Evolutionary conservation across 257 asterid genomes (phyloP).

Genomic region (Cinchona pubescens): DNA sequence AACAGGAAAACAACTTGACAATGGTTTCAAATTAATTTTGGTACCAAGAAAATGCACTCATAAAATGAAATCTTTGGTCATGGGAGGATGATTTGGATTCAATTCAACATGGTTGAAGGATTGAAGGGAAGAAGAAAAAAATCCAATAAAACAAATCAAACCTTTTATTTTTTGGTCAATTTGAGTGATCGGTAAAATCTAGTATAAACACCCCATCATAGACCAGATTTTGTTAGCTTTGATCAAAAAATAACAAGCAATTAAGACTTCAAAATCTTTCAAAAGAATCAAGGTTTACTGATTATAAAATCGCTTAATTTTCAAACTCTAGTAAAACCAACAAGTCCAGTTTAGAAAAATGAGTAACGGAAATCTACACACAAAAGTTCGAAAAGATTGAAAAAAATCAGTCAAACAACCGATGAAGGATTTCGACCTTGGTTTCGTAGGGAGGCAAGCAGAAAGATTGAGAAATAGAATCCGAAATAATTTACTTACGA

Average conservation of each 20-base stretch:
- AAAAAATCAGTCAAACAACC: not conserved
- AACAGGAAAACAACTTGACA: too few species aligned
- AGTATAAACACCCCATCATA: slow-evolving; percentile 6
- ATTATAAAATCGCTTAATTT: slow-evolving; percentile 41
- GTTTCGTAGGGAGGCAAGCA: too few species aligned
- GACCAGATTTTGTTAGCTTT: slow-evolving; percentile 41
- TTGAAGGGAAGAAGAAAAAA: slow-evolving; percentile 6
- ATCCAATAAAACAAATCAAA: slow-evolving; percentile 31
- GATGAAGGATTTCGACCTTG: too few species aligned
- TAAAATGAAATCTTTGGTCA: slow-evolving; percentile 18
- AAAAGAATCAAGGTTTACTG: slow-evolving; percentile 22
- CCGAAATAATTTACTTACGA: too few species aligned
- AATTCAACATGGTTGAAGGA: slow-evolving; percentile 2
- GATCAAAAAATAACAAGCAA: slow-evolving; percentile 20
- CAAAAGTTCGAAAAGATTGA: not conserved
- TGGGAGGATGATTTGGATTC: slow-evolving; percentile 2
- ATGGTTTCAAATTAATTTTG: too few species aligned
- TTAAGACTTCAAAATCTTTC: slow-evolving; percentile 18
- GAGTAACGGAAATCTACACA: too few species aligned
- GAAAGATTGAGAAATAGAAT: too few species aligned
- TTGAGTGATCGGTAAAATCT: slow-evolving; percentile 44
- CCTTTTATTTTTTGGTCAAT: slow-evolving; percentile 28
- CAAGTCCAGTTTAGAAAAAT: slow-evolving; percentile 12
- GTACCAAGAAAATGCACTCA: too few species aligned
- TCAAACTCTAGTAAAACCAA: not conserved